Evolutionary conservation across 164 flowering plant species (phyloP).

Genomic region (Berberis vulgaris): DNA sequence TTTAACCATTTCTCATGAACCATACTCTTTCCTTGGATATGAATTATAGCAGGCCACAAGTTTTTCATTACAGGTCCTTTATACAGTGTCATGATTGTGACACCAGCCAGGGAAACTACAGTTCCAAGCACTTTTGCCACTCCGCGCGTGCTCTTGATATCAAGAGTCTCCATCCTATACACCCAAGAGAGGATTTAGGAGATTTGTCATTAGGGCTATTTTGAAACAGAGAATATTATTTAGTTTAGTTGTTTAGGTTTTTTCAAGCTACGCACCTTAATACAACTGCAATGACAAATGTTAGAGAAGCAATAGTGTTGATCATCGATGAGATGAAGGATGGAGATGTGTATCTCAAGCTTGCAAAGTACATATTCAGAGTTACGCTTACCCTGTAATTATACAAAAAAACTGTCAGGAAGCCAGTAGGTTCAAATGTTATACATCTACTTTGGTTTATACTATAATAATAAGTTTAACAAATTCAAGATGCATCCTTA

Average conservation of each 20-base stretch:
- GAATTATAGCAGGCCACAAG: constrained; percentile 37
- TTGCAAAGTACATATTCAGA: constrained; percentile 71
- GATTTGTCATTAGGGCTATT: neutral
- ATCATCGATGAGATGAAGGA: constrained; percentile 46
- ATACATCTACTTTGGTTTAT: neutral
- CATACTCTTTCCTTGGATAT: constrained; percentile 25
- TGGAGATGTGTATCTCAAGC: constrained; percentile 79
- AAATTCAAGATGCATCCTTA: constrained; percentile 15
- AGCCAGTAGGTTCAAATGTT: neutral
- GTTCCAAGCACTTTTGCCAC: constrained; percentile 67
- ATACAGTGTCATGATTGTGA: constrained; percentile 64
- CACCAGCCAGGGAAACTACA: constrained; percentile 63
- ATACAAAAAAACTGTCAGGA: neutral
- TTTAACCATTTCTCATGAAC: constrained; percentile 62
- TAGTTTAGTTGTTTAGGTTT: neutral
- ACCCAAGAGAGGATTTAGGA: neutral
- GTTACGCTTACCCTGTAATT: constrained; percentile 57
- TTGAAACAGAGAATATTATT: neutral
- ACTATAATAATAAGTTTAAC: neutral
- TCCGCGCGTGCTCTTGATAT: constrained; percentile 41
- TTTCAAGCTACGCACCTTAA: constrained; percentile 33
- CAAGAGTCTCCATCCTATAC: constrained; percentile 48
- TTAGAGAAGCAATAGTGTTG: constrained; percentile 66
- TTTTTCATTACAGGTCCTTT: constrained; percentile 49
- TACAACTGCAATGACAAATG: constrained; percentile 56